Conservation (phyloP, 2,329 filamentous ascomycete genomes). For the Truncatella angustata region DNA sequence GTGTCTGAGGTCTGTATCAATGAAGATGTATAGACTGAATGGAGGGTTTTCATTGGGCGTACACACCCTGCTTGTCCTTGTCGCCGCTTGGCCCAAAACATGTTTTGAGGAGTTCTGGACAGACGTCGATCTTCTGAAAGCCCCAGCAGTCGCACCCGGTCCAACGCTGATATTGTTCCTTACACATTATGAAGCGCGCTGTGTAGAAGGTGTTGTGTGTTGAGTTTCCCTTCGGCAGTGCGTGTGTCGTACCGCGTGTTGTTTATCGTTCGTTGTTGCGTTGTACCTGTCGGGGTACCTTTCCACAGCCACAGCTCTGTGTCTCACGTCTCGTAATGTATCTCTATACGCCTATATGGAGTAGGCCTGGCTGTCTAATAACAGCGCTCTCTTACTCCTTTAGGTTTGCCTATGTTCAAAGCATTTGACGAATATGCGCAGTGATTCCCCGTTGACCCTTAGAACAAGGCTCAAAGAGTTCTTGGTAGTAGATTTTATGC, state of each 20-base stretch:
- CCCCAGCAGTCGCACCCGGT: constrained; percentile 30
- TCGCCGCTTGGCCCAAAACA: constrained; percentile 31
- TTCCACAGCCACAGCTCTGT: too few species aligned
- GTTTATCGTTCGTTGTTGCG: background rate
- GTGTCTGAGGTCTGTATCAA: too few species aligned
- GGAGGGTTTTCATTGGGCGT: too few species aligned
- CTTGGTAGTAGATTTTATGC: too few species aligned
- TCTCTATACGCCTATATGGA: background rate
- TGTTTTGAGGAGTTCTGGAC: constrained; percentile 28
- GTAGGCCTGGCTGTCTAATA: constrained; percentile 28
- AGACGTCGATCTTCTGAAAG: constrained; percentile 28
- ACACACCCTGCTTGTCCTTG: constrained; percentile 25
- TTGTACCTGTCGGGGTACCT: too few species aligned
- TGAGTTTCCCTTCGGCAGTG: constrained; percentile 8
- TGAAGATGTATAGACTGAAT: too few species aligned
- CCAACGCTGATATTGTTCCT: constrained; percentile 33
- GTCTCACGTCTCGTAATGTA: too few species aligned
- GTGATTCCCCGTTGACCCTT: background rate
- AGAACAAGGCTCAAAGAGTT: too few species aligned
- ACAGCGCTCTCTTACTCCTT: too few species aligned
- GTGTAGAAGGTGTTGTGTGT: background rate
- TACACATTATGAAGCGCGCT: constrained; percentile 25
- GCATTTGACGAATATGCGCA: background rate
- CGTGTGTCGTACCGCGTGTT: background rate
- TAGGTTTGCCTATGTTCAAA: too few species aligned